Evolutionary conservation across 257 asterid species (phyloP), one percentile per base, ranked within the genome.

Genomic region (Solanum chiquidenum): DNA sequence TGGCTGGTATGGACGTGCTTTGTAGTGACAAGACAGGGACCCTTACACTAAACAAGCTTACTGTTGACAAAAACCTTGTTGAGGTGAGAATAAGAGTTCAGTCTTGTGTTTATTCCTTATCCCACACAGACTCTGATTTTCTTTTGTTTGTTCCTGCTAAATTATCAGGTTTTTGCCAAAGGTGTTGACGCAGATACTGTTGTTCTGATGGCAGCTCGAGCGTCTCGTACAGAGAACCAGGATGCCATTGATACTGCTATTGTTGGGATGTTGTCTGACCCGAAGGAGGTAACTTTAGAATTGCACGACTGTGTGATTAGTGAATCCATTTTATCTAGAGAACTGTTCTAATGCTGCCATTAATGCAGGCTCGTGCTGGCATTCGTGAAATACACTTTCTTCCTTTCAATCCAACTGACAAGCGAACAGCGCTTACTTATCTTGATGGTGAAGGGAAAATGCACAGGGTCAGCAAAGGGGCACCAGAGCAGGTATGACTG

Each of bases 1-100:
- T 97, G 99, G 99, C 99, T 21, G 99, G 99, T 88, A 97, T 97
- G 99, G 99, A 97, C 72, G 99, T 97, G 88, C 98, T 97, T 68
- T 97, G 99, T 91, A 97, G 99, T 58, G 99, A 97, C 89, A 97
- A 97, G 90, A 95, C 98, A 0, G 99, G 99, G 85, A 97, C 99
- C 62, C 89, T 97, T 89, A 95, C 99, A 46, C 89, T 97, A 80
- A 97, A 97, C 93, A 97, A 97, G 92, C 99, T 97, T 46, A 95
- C 98, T 3, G 99, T 97, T 86, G 99, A 97, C 86, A 97, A 95
- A 93, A 97, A 95, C 92, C 98, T 97, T 86, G 94, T 97, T 29
- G 98, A 97, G 98, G 99, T 96, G 79, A 31, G 91, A 55, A 75
- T 77, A n/a, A 18, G 60, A 68, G 58, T 87, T 86, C 27, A 80